These are phyloP conservation scores for Naumovozyma dairenensis DNA, from an alignment of 805 yeast species.

Conservation along the genomic window DNA sequence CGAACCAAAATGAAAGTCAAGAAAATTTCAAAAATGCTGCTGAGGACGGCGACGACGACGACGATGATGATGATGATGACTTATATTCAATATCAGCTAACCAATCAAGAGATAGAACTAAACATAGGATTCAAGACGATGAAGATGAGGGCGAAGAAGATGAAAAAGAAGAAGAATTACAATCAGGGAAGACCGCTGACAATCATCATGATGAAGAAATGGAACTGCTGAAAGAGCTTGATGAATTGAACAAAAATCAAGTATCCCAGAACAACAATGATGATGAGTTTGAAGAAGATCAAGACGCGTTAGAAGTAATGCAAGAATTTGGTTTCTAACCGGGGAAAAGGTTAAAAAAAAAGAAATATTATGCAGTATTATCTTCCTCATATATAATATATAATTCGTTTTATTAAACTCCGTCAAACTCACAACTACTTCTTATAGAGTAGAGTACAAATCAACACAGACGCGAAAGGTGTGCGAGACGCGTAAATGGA, in stretches of 20 bases:
- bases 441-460: too few relatives aligned
- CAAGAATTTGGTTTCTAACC: conserved; percentile 8
- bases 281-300: conserved; percentile 15
- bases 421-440: too few relatives aligned
- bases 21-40: background rate
- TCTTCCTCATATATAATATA: too few relatives aligned
- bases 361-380: too few relatives aligned
- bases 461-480: too few relatives aligned
- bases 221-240: conserved; percentile 3
- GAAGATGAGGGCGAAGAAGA: conserved; percentile 5
- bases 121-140: background rate
- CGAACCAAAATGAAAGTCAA: conserved; percentile 3
- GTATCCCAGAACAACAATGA: conserved; percentile 1
- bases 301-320: conserved; percentile 22
- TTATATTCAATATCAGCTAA: conserved; percentile 6
- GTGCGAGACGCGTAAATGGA: too few relatives aligned
- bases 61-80: conserved; percentile 7
- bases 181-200: conserved; percentile 4
- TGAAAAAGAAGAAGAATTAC: conserved; percentile 15
- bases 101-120: background rate
- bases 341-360: too few relatives aligned
- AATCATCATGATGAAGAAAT: background rate
- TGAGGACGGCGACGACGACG: background rate
- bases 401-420: too few relatives aligned
- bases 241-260: too few relatives aligned